These are phyloP conservation scores for Ophiostoma ips DNA, from an alignment of 2,329 filamentous ascomycete genomes.

Conservation along the genomic window DNA sequence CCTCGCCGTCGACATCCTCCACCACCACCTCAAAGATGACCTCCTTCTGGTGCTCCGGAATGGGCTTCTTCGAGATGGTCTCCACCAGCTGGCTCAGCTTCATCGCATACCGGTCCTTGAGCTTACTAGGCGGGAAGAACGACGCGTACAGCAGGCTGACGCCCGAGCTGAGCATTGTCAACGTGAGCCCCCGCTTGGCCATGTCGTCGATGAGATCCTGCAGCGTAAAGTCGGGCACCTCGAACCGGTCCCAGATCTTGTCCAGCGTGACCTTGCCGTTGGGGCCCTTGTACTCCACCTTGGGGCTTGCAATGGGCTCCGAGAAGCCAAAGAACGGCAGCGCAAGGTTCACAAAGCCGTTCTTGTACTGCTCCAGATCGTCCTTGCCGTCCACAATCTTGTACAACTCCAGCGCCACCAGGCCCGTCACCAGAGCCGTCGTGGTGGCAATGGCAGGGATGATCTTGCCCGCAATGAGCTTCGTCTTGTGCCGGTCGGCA, in stretches of 20 bases:
- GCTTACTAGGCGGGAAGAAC: constrained; percentile 69
- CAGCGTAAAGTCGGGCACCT: constrained; percentile 74
- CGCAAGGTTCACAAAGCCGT: constrained; percentile 92
- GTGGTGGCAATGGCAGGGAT: constrained; percentile 97
- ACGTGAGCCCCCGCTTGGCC: constrained; percentile 60
- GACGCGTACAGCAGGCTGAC: constrained; percentile 88
- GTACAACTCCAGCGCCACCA: constrained; percentile 86
- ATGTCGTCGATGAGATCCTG: constrained; percentile 74
- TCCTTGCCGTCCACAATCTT: constrained; percentile 93
- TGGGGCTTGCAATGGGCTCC: constrained; percentile 86
- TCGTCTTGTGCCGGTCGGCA: constrained; percentile 93
- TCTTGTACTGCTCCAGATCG: constrained; percentile 99
- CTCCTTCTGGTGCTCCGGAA: constrained; percentile 85
- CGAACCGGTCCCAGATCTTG: constrained; percentile 96
- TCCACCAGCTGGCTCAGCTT: constrained; percentile 84
- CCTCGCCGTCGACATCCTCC: constrained; percentile 77
- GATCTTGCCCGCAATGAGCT: constrained; percentile 99
- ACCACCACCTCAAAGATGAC: constrained; percentile 93
- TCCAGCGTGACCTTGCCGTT: constrained; percentile 73
- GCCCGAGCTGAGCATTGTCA: constrained; percentile 94
- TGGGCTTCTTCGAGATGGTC: constrained; percentile 78
- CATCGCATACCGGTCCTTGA: constrained; percentile 68
- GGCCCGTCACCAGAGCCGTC: constrained; percentile 84
- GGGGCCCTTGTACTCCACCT: constrained; percentile 74
- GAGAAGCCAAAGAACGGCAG: constrained; percentile 97